A percentile compares a stretch with the other conserved stretches of the same genome.
These are phyloP conservation scores for Globisporangium iwayamae DNA, from an alignment of 352 stramenopile genomes.

Conservation along the genomic window DNA sequence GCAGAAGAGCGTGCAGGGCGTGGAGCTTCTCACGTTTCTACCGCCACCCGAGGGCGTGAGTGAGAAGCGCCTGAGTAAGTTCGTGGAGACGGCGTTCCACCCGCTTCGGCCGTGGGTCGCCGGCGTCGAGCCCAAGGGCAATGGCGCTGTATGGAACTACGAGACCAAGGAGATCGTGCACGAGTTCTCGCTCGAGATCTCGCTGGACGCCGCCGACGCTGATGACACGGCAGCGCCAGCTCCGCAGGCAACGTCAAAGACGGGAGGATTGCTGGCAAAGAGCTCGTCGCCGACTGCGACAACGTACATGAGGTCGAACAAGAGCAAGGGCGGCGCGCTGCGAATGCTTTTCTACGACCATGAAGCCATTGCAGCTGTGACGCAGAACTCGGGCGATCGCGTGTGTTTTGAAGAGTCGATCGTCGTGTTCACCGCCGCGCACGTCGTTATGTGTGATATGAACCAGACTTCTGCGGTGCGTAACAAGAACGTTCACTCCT, in stretches of 20 bases:
- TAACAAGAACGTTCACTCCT: background rate
- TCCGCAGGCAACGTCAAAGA: slow-evolving; percentile 14
- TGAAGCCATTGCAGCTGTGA: slow-evolving; percentile 49
- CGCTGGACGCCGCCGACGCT: slow-evolving; percentile 32
- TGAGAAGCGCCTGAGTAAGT: slow-evolving; percentile 71
- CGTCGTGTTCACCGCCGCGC: slow-evolving; percentile 47
- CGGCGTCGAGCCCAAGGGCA: slow-evolving; percentile 58
- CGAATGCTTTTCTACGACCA: slow-evolving; percentile 78
- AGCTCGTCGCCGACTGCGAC: slow-evolving; percentile 39
- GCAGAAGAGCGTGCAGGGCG: slow-evolving; percentile 41
- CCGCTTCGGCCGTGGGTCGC: slow-evolving; percentile 63
- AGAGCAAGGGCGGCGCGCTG: slow-evolving; percentile 36
- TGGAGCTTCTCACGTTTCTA: slow-evolving; percentile 56
- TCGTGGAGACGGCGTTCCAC: slow-evolving; percentile 65
- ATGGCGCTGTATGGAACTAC: slow-evolving; percentile 68
- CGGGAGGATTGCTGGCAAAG: slow-evolving; percentile 28
- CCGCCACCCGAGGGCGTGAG: slow-evolving; percentile 37
- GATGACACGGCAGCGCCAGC: slow-evolving; percentile 12
- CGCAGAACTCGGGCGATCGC: slow-evolving; percentile 34
- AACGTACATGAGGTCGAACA: slow-evolving; percentile 51
- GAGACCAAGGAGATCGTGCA: slow-evolving; percentile 57
- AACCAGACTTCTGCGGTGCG: slow-evolving; percentile 55
- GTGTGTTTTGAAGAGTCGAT: slow-evolving; percentile 73
- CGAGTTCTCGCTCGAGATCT: slow-evolving; percentile 65
- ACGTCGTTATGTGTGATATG: slow-evolving; percentile 73